Conservation (phyloP, 805 yeast species). For the Sugiyamaella boreocaroliniensis region DNA sequence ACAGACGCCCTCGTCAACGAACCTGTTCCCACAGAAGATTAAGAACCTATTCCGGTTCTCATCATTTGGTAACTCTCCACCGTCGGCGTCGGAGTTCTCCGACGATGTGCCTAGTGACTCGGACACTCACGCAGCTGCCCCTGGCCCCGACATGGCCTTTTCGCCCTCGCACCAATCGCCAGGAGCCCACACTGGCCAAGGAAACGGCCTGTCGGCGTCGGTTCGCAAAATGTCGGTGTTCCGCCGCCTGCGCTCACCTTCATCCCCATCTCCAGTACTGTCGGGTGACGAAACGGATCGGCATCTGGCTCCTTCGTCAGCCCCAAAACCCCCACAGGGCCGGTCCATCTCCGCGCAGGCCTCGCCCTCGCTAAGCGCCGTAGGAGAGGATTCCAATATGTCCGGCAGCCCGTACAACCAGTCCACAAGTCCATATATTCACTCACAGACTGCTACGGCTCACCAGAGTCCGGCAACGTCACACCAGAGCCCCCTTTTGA, state of each 20-base stretch:
- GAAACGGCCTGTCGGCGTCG: neutral
- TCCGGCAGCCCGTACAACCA: neutral
- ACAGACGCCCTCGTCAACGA: neutral
- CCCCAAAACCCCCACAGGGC: neutral
- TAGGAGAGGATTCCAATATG: constrained; percentile 3
- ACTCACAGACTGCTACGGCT: neutral
- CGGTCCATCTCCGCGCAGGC: neutral
- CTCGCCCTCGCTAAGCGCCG: constrained; percentile 1
- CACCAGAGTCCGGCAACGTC: no score
- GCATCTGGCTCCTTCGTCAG: neutral
- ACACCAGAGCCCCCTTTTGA: neutral
- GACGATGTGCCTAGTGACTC: constrained; percentile 3
- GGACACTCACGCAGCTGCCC: neutral
- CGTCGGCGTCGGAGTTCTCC: neutral
- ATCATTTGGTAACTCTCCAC: constrained; percentile 9
- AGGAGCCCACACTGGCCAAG: neutral
- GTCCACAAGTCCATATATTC: constrained; percentile 3
- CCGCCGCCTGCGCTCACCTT: constrained; percentile 21
- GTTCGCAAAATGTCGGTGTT: constrained; percentile 8
- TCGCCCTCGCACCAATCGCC: neutral
- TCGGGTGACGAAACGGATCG: neutral
- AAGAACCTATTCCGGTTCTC: constrained; percentile 29
- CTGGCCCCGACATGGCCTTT: neutral
- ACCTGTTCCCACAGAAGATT: constrained; percentile 26
- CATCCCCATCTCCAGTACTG: constrained; percentile 11